phyloP scores from a whole-genome alignment of 345 rosid genomes.

The Populus alba region DNA sequence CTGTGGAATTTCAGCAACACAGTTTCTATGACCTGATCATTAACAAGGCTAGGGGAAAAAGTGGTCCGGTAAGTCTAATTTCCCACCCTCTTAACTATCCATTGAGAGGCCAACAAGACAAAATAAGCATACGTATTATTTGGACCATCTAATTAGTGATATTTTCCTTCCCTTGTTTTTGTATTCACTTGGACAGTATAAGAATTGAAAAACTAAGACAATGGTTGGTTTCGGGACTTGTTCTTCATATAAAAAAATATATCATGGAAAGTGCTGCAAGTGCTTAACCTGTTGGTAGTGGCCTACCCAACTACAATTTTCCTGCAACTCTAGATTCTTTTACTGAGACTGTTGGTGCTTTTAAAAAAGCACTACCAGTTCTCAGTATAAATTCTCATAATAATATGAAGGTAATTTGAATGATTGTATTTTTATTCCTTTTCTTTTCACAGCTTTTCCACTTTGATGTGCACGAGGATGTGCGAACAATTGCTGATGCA shows the following conservation, averaged over 20 bases:
- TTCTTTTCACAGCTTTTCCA: conserved; percentile 72
- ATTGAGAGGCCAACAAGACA: neutral
- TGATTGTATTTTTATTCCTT: neutral
- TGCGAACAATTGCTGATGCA: conserved; percentile 92
- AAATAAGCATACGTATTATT: neutral
- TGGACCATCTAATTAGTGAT: neutral
- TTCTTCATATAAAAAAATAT: neutral
- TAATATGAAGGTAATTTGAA: neutral
- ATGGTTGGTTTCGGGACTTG: neutral
- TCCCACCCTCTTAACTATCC: neutral
- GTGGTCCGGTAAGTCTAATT: conserved; percentile 82
- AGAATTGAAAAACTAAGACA: neutral
- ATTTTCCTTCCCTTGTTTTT: neutral
- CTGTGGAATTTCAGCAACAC: conserved; percentile 78
- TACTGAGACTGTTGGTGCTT: neutral
- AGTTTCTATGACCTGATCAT: conserved; percentile 94
- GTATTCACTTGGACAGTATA: neutral
- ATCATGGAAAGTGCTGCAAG: neutral
- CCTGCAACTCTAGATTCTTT: neutral
- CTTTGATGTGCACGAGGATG: conserved; percentile 98
- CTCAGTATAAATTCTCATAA: neutral
- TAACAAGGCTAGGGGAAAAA: conserved; percentile 98
- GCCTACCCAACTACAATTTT: neutral
- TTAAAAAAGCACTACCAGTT: neutral
- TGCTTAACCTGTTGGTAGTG: neutral